Conservation (phyloP, 257 asterid genomes). For the Solanum bukasovii region DNA sequence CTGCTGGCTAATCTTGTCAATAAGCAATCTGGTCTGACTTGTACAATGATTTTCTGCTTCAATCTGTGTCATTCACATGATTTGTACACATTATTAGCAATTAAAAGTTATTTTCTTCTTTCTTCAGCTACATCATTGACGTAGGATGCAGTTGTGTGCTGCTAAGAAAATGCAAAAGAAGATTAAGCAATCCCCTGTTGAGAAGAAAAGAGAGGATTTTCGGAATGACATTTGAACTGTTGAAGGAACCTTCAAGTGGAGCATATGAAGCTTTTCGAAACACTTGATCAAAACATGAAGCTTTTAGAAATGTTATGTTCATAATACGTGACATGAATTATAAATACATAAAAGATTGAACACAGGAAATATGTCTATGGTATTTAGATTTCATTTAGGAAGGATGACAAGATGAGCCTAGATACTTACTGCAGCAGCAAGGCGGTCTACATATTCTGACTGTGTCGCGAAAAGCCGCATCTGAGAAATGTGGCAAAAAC, state of each 20-base stretch:
- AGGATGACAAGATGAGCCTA: neutral
- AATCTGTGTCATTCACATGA: constrained; percentile 36
- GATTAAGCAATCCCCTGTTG: neutral
- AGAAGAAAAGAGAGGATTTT: neutral
- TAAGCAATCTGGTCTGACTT: constrained; percentile 63
- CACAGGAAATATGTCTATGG: neutral
- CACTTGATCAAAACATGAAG: neutral
- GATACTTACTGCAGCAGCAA: constrained; percentile 72
- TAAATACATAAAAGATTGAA: neutral
- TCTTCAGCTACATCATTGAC: neutral
- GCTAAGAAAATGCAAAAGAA: neutral
- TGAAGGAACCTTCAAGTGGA: neutral
- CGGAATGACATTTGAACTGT: neutral
- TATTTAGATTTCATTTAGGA: neutral
- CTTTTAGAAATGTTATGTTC: neutral
- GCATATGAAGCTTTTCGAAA: neutral
- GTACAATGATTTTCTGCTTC: constrained; percentile 89
- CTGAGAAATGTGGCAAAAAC: constrained; percentile 22
- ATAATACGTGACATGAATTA: neutral
- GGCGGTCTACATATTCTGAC: constrained; percentile 84
- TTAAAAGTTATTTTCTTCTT: neutral
- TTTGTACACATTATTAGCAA: constrained; percentile 1
- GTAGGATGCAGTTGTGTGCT: neutral
- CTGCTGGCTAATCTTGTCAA: constrained; percentile 82
- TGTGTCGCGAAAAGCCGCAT: constrained; percentile 86